A percentile compares a stretch with the other conserved stretches of the same genome.
These are phyloP conservation scores for Marchantia polymorpha DNA, from an alignment of 225 moss, liverwort and hornwort species.

Conservation along the genomic window DNA sequence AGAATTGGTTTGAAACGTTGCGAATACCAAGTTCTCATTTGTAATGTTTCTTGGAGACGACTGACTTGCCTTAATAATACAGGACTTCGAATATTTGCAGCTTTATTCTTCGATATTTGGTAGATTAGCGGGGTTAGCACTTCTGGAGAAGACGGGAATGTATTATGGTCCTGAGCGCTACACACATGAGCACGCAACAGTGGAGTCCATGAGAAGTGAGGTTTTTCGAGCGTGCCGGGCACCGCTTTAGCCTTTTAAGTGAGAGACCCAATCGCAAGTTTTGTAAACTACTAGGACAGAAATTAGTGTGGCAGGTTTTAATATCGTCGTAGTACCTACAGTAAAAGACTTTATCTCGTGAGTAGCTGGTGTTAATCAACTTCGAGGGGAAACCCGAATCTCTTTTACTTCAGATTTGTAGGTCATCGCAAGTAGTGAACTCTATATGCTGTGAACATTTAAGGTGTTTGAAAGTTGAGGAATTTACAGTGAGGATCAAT, in stretches of 20 bases:
- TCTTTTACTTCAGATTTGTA: too few species aligned
- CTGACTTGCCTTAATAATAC: background rate
- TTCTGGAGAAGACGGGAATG: conserved; percentile 63
- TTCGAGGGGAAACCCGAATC: too few species aligned
- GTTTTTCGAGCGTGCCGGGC: conserved; percentile 57
- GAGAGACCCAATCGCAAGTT: too few species aligned
- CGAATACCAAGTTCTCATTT: background rate
- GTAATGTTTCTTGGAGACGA: background rate
- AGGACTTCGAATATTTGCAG: conserved; percentile 88
- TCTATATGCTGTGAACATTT: too few species aligned
- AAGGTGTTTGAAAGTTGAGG: too few species aligned
- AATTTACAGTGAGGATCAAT: too few species aligned
- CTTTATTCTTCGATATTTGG: conserved; percentile 74
- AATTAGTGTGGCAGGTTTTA: too few species aligned
- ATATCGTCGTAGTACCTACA: too few species aligned
- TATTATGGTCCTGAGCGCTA: conserved; percentile 78
- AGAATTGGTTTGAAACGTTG: background rate
- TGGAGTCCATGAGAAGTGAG: conserved; percentile 69
- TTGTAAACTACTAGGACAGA: too few species aligned
- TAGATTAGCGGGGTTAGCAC: conserved; percentile 55
- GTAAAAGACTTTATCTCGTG: too few species aligned
- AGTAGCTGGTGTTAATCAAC: too few species aligned
- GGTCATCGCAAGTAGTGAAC: too few species aligned
- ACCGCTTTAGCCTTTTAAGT: background rate
- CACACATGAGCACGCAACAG: conserved; percentile 60